phyloP scores from a whole-genome alignment of 1,139 yeast genomes.

The Zygosaccharomyces pseudobailii region DNA sequence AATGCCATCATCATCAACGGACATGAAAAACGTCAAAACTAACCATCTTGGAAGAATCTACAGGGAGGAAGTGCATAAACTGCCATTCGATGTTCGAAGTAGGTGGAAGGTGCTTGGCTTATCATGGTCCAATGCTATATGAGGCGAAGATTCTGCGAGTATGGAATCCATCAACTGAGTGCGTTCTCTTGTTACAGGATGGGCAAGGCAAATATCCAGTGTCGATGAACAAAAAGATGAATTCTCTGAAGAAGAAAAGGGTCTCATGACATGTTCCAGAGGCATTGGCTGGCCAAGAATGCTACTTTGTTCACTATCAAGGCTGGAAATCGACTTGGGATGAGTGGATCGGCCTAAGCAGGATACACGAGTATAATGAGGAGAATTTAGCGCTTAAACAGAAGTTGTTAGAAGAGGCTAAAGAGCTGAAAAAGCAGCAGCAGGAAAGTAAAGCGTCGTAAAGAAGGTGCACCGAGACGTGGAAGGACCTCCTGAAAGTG shows the following conservation, averaged over 20 bases:
- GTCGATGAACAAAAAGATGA: conserved; percentile 1
- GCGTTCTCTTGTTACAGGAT: conserved; percentile 40
- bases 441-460: conserved; percentile 15
- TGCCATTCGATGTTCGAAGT: conserved; percentile 20
- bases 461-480: conserved; percentile 12
- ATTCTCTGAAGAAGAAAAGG: conserved; percentile 3
- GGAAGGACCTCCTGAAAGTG: conserved; percentile 1
- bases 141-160: conserved; percentile 75
- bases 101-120: conserved; percentile 66
- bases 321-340: conserved; percentile 98
- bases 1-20: neutral
- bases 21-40: neutral
- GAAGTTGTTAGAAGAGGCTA: conserved; percentile 52
- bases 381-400: conserved; percentile 65
- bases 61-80: neutral
- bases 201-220: conserved; percentile 29
- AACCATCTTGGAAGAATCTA: neutral
- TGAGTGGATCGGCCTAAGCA: conserved; percentile 79
- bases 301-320: conserved; percentile 78
- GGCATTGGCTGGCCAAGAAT: conserved; percentile 38
- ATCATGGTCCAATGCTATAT: conserved; percentile 85
- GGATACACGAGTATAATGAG: conserved; percentile 64
- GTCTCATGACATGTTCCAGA: conserved; percentile 39
- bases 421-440: conserved; percentile 19
- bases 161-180: conserved; percentile 50